phyloP scores from a whole-genome alignment of 495 filamentous ascomycete species.

The Aspergillus homomorphus region DNA sequence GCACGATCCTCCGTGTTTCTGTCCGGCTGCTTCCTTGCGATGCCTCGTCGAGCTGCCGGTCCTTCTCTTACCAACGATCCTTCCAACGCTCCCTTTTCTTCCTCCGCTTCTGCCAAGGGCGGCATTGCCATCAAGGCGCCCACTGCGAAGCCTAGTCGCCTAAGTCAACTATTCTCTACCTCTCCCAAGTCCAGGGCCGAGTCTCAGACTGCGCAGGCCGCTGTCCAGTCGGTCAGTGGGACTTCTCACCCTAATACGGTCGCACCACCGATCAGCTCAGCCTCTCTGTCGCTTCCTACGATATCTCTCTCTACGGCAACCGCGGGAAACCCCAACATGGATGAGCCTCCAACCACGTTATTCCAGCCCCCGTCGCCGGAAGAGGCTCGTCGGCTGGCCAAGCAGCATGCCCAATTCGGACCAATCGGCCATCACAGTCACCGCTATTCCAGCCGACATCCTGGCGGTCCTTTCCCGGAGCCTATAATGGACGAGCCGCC shows the following conservation, averaged over 20 bases:
- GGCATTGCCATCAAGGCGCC: constrained; percentile 48
- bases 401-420: constrained; percentile 87
- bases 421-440: constrained; percentile 77
- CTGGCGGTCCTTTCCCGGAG: constrained; percentile 70
- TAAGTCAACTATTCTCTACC: constrained; percentile 56
- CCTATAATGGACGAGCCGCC: constrained; percentile 94
- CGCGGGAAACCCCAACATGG: constrained; percentile 70
- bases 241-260: constrained; percentile 51
- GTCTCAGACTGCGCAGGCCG: constrained; percentile 47
- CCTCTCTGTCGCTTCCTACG: constrained; percentile 78
- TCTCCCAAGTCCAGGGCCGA: constrained; percentile 55
- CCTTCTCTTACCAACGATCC: constrained; percentile 47
- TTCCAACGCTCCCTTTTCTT: constrained; percentile 41
- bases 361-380: constrained; percentile 89
- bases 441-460: constrained; percentile 80
- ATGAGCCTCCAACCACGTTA: constrained; percentile 73
- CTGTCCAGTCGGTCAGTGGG: constrained; percentile 58
- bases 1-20: constrained; percentile 18
- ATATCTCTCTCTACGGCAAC: constrained; percentile 90
- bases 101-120: constrained; percentile 49
- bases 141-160: constrained; percentile 62
- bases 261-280: constrained; percentile 62
- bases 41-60: constrained; percentile 55
- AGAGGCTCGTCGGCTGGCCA: constrained; percentile 70
- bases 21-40: constrained; percentile 42